phyloP scores from a whole-genome alignment of 2,329 filamentous ascomycete species.

The Aureobasidium sp. region DNA sequence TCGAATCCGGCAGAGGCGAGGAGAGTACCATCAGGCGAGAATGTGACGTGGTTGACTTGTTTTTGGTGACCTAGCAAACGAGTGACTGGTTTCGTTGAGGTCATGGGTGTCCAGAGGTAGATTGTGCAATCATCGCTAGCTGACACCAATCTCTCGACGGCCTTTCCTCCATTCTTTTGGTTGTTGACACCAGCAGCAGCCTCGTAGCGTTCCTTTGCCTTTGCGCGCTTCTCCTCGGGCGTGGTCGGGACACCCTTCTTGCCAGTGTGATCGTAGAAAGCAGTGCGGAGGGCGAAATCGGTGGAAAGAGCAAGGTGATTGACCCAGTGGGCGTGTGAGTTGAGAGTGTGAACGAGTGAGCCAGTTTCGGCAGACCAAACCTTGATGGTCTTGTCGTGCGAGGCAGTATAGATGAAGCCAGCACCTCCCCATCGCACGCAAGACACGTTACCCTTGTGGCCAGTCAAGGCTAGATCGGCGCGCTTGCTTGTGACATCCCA shows the following conservation, averaged over 20 bases:
- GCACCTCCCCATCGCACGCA: slow-evolving; percentile 95
- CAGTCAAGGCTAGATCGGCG: slow-evolving; percentile 75
- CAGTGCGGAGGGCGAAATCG: slow-evolving; percentile 80
- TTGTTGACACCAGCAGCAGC: slow-evolving; percentile 63
- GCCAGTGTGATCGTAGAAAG: slow-evolving; percentile 76
- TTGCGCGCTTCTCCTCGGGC: slow-evolving; percentile 62
- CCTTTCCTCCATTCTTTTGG: slow-evolving; percentile 49
- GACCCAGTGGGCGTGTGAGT: slow-evolving; percentile 84
- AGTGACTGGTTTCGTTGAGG: slow-evolving; percentile 75
- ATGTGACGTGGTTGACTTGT: slow-evolving; percentile 90
- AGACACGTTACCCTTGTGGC: slow-evolving; percentile 81
- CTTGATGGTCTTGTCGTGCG: slow-evolving; percentile 87
- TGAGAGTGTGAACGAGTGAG: slow-evolving; percentile 70
- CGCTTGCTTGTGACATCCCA: slow-evolving; percentile 75
- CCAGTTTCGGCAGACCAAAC: slow-evolving; percentile 80
- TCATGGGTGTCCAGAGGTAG: slow-evolving; percentile 84
- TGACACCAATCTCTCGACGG: slow-evolving; percentile 79
- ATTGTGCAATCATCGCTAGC: slow-evolving; percentile 95
- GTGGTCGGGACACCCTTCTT: slow-evolving; percentile 57
- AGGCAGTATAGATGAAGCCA: slow-evolving; percentile 73
- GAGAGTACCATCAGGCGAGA: slow-evolving; percentile 80
- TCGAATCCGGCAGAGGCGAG: slow-evolving; percentile 90
- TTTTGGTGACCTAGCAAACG: slow-evolving; percentile 91
- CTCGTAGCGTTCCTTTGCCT: slow-evolving; percentile 76
- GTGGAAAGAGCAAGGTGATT: slow-evolving; percentile 92